These are phyloP conservation scores for Helenozyma rhizophorensis DNA, from an alignment of 805 yeast species.

Conservation along the genomic window DNA sequence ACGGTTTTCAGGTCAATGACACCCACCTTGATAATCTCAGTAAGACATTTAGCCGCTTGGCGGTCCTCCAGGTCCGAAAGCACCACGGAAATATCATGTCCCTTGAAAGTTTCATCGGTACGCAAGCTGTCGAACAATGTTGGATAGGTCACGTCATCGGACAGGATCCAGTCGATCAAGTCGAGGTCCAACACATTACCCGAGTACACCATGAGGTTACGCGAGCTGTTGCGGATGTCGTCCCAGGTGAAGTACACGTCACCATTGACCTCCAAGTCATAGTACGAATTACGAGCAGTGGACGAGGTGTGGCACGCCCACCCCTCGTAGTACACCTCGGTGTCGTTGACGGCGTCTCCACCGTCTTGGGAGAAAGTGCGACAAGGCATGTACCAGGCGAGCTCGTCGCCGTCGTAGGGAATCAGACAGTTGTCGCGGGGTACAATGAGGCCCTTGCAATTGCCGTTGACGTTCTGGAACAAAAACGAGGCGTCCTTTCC, in stretches of 20 bases:
- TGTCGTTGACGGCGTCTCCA: conserved; percentile 58
- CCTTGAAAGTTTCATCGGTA: conserved; percentile 51
- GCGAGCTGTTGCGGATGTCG: conserved; percentile 58
- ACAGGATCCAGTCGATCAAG: conserved; percentile 69
- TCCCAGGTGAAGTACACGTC: conserved; percentile 91
- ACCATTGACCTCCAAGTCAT: conserved; percentile 54
- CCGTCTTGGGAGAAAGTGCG: conserved; percentile 67
- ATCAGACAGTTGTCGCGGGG: conserved; percentile 69
- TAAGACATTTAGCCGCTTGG: conserved; percentile 71
- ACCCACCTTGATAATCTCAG: conserved; percentile 87
- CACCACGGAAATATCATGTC: conserved; percentile 77
- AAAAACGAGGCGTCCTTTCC: conserved; percentile 80
- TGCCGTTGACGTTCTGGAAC: conserved; percentile 89
- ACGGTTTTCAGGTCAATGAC: conserved; percentile 82
- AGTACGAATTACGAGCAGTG: conserved; percentile 65
- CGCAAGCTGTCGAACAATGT: conserved; percentile 60
- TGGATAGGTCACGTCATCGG: conserved; percentile 70
- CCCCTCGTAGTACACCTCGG: conserved; percentile 66
- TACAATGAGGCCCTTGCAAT: conserved; percentile 72
- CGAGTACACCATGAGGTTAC: conserved; percentile 82
- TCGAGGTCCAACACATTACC: conserved; percentile 85
- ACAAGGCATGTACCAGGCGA: conserved; percentile 98
- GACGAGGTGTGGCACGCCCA: conserved; percentile 82
- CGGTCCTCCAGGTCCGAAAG: conserved; percentile 64
- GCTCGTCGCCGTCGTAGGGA: conserved; percentile 54